Evolutionary conservation across 2,329 filamentous ascomycete genomes (phyloP), one percentile per base, ranked within the genome.

Genomic region (Tympanopsis confertula): DNA sequence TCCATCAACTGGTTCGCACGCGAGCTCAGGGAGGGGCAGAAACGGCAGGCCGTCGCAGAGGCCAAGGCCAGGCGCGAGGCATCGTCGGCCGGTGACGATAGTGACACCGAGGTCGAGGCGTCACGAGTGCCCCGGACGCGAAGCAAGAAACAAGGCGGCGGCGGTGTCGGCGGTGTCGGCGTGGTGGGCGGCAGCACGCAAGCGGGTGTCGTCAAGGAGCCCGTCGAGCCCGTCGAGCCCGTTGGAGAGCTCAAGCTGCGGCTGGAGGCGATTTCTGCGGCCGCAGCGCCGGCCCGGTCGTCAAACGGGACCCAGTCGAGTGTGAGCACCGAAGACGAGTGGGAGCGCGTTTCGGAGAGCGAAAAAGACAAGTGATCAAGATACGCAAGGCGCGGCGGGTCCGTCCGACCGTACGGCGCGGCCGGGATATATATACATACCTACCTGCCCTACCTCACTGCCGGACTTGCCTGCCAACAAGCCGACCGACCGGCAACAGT

Each of bases 1-100:
- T 77, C 83, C 41, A 88, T 96, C 63, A 96, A 96, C 71, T 98
- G 91, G 91, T 96, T 98, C 54, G 87, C 86, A 39, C 63, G 63
- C 35, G 89, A 78, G 62, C 56, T 78, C 36, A 62, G 61, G 43
- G 53, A 55, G 36, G 64, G 63, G 42, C 69, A 72, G 52, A 59
- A 51, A 28, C 56, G 50, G 20, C 56, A 63, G 42, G 59, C 64
- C 41, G 58, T 57, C 36, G 56, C 65, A 42, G 22, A 7, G 22
- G 7, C 22, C 22, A 62, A 62, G 50, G 52, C 58, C 44, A 55
- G 55, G 36, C 46, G 51, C 24, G 57, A 59, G 17, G 53, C 62
- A 40, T 53, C 48, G 40, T 44, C 47, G 37, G 48, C 48, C 42
- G 39, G 48, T 42, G 45, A 62, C 42, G 65, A 71, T 45, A 66